Base-by-base conservation (phyloP, 768 basidiomycete species). In the Pleurotus sapidus region DNA sequence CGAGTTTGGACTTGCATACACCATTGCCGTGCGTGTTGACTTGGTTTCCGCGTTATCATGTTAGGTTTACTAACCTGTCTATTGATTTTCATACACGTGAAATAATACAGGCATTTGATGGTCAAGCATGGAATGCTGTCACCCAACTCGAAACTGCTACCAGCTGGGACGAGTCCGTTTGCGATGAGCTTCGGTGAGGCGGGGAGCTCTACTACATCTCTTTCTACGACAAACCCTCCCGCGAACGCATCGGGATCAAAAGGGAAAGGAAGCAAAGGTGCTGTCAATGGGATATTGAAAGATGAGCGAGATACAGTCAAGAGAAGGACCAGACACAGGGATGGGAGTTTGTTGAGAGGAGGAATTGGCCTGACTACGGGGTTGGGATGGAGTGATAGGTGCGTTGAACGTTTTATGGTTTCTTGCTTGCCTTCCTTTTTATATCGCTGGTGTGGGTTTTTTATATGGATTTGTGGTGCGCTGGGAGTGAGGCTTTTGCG, bases 301-400 rank as follows among this genome's bases (percentile, higher is more conserved):
- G 86, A 87, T 49, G 69, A 78, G 23, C 73, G 84, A 1, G 82
- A 89, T 62, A 88, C 85, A 0, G 77, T 76, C 0, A 76, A 71
- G 63, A 72, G 87, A 38, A 71, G 84, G 30, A 76, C 78, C 1
- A 72, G 87, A 24, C 87, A 88, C 67, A 79, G 86, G 2, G 86
- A 89, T 62, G 86, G 86, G 0, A 71, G 68, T 34, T 57, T 83
- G 15, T 69, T 89, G 56, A 68, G 73, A 48, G 87, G 85, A 1
- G 87, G 87, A 2, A 78, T 88, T 53, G 87, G 87, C 2, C 65
- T 89, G 55, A 89, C 87, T 4, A 89, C 87, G 6, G 87, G 87
- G 5, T 69, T 89, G 12, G 87, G 87, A 0, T 89, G 87, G 87
- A 87, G 86, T 62, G 87, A 89, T 62, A 87, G 85, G 84, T 86